Evolutionary conservation across 2,329 filamentous ascomycete species (phyloP).

Genomic region (Zasmidium cellare): DNA sequence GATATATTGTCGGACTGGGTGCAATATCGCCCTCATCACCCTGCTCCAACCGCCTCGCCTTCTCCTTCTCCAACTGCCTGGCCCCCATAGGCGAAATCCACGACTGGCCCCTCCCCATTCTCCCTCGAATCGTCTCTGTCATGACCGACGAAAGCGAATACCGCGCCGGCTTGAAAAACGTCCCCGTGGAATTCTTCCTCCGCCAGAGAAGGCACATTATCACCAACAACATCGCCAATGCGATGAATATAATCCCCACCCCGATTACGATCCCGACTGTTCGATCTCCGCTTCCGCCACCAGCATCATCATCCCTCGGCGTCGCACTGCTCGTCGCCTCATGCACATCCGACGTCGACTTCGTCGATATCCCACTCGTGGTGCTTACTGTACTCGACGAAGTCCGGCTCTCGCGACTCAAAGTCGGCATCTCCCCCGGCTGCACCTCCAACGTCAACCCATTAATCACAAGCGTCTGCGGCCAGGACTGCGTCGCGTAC

Average conservation of each 20-base stretch:
- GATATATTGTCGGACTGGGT: background rate
- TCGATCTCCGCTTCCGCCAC: conserved; percentile 3
- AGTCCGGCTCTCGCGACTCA: background rate
- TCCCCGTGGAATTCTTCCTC: conserved; percentile 11
- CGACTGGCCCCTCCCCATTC: background rate
- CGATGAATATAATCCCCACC: conserved; percentile 2
- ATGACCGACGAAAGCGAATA: conserved; percentile 2
- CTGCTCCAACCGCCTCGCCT: background rate
- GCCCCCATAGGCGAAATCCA: background rate
- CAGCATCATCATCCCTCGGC: background rate
- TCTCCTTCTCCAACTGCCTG: background rate
- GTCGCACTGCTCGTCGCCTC: background rate
- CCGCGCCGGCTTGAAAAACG: conserved; percentile 10
- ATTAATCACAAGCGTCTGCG: conserved; percentile 6
- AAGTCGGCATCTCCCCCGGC: background rate
- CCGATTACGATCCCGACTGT: conserved; percentile 5
- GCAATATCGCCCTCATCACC: background rate
- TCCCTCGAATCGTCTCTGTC: background rate
- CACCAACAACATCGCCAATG: conserved; percentile 2
- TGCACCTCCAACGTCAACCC: conserved; percentile 2
- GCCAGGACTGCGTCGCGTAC: background rate
- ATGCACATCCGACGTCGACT: background rate
- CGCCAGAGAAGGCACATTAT: conserved; percentile 2
- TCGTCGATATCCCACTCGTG: background rate
- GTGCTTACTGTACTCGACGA: background rate